Evolutionary conservation across 2,329 filamentous ascomycete species (phyloP), one percentile per base, ranked within the genome.

Genomic region (Helminthosporium solani): DNA sequence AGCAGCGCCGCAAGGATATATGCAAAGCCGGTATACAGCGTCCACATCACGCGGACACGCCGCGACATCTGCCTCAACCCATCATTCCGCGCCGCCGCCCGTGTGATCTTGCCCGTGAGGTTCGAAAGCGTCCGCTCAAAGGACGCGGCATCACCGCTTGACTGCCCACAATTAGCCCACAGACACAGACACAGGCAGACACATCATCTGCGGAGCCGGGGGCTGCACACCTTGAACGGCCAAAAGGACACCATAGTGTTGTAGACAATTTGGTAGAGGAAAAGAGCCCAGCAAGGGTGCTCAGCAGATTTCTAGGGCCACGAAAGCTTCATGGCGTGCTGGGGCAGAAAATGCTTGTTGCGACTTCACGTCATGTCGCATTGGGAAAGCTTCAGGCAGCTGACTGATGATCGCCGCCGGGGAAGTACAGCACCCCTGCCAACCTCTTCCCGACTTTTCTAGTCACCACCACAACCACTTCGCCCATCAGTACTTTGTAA

Each of bases 41-140:
- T 96, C 83, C 85, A 90, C 44, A 97, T 81, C 30, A 90, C 88
- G 58, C 87, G 92, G 60, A 86, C 81, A 47, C 91, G 86, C 47
- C 92, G 84, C 40, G 88, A 84, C 50, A 81, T 82, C 57, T 86
- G 80, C 37, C 89, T 84, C 31, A 87, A 78, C 33, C 76, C 77
- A 62, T 96, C 90, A 56, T 96, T 85, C 41, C 80, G 82, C 33
- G 85, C 75, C 59, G 87, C 87, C 2, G 86, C 83, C 53, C 83
- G 80, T 33, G 85, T 78, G 69, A 99, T 96, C 73, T 94, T 96
- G 42, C 78, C 76, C 9, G 91, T 88, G 36, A 99, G 82, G 19
- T 83, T 79, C 8, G 90, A 88, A 23, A 99, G 84, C 2, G 86
- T 84, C 77, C 91, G 96, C 74, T 99, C 94, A 67, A 97, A 99